These are phyloP conservation scores for Aspergillus brunneoviolaceus DNA, from an alignment of 2,329 filamentous ascomycete genomes.

Conservation along the genomic window DNA sequence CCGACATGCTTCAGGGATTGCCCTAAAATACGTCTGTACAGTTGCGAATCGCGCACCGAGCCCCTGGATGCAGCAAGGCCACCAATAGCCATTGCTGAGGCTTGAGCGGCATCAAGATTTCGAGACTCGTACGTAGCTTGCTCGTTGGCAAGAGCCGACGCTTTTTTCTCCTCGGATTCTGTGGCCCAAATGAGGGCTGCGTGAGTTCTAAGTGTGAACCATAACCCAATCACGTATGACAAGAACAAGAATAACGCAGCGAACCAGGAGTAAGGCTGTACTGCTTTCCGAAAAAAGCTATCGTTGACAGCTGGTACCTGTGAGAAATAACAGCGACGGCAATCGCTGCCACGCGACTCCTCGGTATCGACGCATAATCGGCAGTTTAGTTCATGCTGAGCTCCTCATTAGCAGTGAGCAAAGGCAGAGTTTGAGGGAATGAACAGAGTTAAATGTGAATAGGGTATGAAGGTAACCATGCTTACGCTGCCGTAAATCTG, in stretches of 20 bases:
- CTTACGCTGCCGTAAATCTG: constrained; percentile 91
- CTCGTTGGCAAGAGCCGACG: constrained; percentile 34
- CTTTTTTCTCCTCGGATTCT: constrained; percentile 74
- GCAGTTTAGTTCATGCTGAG: constrained; percentile 85
- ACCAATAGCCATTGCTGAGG: constrained; percentile 32
- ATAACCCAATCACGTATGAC: constrained; percentile 88
- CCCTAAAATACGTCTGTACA: constrained; percentile 91
- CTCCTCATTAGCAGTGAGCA: constrained; percentile 27
- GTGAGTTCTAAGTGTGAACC: constrained; percentile 94
- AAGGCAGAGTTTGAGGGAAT: not conserved
- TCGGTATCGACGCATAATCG: constrained; percentile 59
- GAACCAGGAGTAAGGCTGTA: constrained; percentile 90
- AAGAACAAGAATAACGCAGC: constrained; percentile 82
- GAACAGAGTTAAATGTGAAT: not conserved
- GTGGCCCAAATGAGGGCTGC: constrained; percentile 96
- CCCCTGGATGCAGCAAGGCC: constrained; percentile 52
- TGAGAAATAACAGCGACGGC: constrained; percentile 89
- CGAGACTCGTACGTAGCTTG: constrained; percentile 36
- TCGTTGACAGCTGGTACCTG: constrained; percentile 82
- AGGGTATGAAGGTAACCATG: constrained; percentile 16
- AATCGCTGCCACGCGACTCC: constrained; percentile 58
- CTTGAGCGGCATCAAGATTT: constrained; percentile 31
- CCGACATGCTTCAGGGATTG: constrained; percentile 86
- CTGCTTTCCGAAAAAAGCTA: constrained; percentile 84
- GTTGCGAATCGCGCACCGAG: constrained; percentile 80